Evolutionary conservation across 1,284 basidiomycete genomes (phyloP), one percentile per base, ranked within the genome.

Genomic region (Sporisorium sorghi): DNA sequence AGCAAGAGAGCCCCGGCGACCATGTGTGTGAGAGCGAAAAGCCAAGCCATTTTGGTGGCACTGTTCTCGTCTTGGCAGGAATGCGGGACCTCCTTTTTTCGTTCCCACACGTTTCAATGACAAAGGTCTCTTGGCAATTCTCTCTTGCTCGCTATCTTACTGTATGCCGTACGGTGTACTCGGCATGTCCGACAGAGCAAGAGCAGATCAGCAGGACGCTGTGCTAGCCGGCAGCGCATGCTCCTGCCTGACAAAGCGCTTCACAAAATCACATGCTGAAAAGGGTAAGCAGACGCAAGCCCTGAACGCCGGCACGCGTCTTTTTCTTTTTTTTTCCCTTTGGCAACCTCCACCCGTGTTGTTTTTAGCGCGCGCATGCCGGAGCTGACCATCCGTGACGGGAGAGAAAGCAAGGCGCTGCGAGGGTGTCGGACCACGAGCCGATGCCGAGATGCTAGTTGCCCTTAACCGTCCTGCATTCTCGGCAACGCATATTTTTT

Each of bases 341-440:
- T 17, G 48, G 2, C 2, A 19, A 23, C 46, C 24, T 32, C 28
- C n/a, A 35, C 33, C 19, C 17, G 50, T 33, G 24, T 14, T 19
- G 35, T 24, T 3, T n/a, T n/a, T n/a, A n/a, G 5, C 17, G 21
- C 40, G 26, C 51, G 24, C n/a, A 15, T 53, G 39, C 51, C 51
- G 51, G 51, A 53, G 40, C 39, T 30, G 39, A 17, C 28, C 24
- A 43, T 43, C 51, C 51, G 51, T 32, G 47, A 33, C 19, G 47
- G 30, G 23, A 32, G 33, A 42, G 39, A 53, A 28, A 19, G 5
- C 24, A 8, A 44, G 43, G 15, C 23, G 23, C 43, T 17, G 4
- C 14, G 43, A 26, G 11, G 42, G 43, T 44, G 43, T 44, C 44
- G 44, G 26, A 28, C 44, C 44, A 46, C 14, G 44, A 28, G 21